phyloP scores from a whole-genome alignment of 306 rosid species.

The Cucumis hystrix region DNA sequence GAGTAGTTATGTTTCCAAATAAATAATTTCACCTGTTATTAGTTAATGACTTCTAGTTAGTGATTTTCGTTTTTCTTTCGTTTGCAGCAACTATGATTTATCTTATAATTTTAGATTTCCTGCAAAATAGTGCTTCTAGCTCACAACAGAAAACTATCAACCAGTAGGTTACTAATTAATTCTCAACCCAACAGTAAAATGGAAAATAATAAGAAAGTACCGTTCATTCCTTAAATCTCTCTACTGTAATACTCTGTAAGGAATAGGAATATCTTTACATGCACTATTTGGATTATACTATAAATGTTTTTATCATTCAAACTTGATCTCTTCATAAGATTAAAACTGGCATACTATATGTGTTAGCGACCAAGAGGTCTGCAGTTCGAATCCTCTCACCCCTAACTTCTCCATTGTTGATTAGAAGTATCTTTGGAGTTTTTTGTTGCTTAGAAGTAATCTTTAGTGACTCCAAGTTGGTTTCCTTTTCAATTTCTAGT shows the following conservation, averaged over 20 bases:
- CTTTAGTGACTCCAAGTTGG: not conserved
- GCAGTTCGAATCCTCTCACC: no score
- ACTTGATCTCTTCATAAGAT: not conserved
- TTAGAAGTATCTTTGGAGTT: no score
- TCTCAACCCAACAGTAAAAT: not conserved
- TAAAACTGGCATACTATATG: not conserved
- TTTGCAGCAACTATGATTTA: not conserved
- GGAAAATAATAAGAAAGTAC: not conserved
- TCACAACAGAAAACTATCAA: not conserved
- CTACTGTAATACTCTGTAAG: not conserved
- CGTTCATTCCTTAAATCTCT: not conserved
- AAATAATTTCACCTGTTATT: not conserved
- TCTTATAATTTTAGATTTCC: not conserved
- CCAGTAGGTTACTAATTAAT: not conserved
- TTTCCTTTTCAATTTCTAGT: not conserved
- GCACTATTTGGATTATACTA: not conserved
- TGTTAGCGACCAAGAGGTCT: no score
- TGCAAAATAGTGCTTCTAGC: not conserved
- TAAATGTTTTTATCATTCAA: not conserved
- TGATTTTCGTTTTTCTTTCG: not conserved
- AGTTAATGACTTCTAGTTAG: not conserved
- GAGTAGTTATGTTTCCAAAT: not conserved
- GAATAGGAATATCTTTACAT: not conserved
- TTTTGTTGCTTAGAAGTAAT: not conserved
- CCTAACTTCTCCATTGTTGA: no score